A percentile compares a stretch with the other conserved stretches of the same genome.
Conservation (phyloP, 176 grass and related monocot genomes). For the Bromus sterilis region DNA sequence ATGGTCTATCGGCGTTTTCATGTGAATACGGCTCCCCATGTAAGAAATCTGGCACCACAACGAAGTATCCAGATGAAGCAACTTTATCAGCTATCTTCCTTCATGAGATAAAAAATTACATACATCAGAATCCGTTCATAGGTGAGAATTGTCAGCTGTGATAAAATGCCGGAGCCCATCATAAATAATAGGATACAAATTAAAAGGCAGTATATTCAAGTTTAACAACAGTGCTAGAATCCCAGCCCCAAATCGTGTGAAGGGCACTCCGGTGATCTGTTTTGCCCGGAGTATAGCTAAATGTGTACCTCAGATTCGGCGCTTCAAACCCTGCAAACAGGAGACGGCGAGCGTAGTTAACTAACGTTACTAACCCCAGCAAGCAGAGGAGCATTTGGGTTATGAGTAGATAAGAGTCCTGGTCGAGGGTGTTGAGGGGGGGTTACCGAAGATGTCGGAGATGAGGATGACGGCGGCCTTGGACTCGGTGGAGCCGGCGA, state of each 20-base stretch:
- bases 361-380: too few relatives aligned
- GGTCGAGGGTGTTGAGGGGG: not conserved
- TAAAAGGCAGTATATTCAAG: too few relatives aligned
- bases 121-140: not conserved
- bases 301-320: slow-evolving; percentile 38
- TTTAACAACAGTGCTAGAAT: too few relatives aligned
- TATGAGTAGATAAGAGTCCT: too few relatives aligned
- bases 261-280: too few relatives aligned
- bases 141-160: not conserved
- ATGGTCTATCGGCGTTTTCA: slow-evolving; percentile 31
- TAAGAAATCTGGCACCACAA: slow-evolving; percentile 65
- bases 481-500: not conserved
- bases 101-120: not conserved
- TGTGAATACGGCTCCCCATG: slow-evolving; percentile 36
- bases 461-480: not conserved
- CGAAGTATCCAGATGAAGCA: slow-evolving; percentile 44
- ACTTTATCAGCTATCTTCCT: slow-evolving; percentile 75
- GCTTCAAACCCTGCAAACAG: slow-evolving; percentile 18
- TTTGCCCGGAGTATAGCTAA: too few relatives aligned
- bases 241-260: too few relatives aligned
- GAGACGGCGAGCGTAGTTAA: not conserved
- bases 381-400: too few relatives aligned
- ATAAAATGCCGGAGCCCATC: too few relatives aligned
- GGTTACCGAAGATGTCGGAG: not conserved
- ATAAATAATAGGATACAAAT: too few relatives aligned